Base-by-base conservation (phyloP, 768 basidiomycete species). In the Suillus decipiens region DNA sequence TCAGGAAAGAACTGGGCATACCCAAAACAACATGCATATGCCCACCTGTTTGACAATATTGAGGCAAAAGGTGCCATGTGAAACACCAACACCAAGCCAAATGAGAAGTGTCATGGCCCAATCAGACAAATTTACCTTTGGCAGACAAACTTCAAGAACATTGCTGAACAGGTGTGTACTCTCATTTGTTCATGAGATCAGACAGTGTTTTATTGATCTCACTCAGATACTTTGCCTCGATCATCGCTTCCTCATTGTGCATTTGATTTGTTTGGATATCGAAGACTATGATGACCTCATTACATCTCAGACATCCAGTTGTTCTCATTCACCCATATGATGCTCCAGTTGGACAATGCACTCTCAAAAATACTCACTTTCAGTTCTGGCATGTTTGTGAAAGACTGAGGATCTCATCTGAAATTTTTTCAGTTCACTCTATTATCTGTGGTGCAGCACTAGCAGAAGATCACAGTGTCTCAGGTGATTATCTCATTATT, bases 111-210 rank as follows among this genome's bases (percentile, higher is more conserved):
- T 14, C 75, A 80, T 61, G 59, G 71, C 0, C 65, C 67, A 1
- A 47, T 75, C 8, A 75, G 76, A 45, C 63, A 56, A 4, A 63
- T 57, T 12, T 78, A 77, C 45, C 68, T 64, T 9, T 34, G 22
- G 2, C 66, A 65, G 11, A 76, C 76, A 5, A 79, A 80, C 59
- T 74, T 74, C 65, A 76, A 75, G 51, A 59, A 78, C 58, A 67
- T 77, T 36, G 75, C 68, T 0, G 43, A 55, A 1, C 78, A 78
- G 70, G 78, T 77, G 31, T 24, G 65, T 59, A n/a, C 19, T 63
- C 28, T 22, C 53, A 39, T 36, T 11, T 48, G 15, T 42, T 8
- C 11, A 17, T 55, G 51, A 36, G 15, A 22, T 1, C 0, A 12
- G 45, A 17, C 45, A 37, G 45, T 24, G 12, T 10, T 33, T 6